phyloP scores from a whole-genome alignment of 441 rosid genomes.

The Populus hybrid region DNA sequence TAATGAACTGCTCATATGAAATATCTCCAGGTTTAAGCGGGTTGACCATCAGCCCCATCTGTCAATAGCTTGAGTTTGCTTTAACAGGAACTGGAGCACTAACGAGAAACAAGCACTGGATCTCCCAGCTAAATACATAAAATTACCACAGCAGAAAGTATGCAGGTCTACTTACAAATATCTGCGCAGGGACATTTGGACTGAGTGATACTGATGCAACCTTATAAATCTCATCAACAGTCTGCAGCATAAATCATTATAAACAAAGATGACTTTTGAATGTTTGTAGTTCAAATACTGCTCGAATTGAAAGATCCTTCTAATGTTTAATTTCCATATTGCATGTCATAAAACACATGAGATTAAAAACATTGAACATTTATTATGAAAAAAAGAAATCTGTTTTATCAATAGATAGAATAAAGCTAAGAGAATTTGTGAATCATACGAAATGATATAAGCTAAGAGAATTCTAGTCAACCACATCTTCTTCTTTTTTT shows the following conservation, averaged over 20 bases:
- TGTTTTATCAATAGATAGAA: not conserved
- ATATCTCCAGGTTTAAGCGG: conserved; percentile 94
- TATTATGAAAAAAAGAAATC: not conserved
- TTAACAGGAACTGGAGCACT: not conserved
- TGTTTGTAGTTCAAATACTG: not conserved
- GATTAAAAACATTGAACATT: not conserved
- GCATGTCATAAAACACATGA: not conserved
- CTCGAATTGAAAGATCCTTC: conserved; percentile 8
- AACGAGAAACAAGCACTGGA: conserved; percentile 5
- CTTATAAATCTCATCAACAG: conserved; percentile 93
- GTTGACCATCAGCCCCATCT: conserved; percentile 98
- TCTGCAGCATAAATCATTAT: conserved; percentile 43
- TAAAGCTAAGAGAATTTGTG: not conserved
- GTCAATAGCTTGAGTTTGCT: conserved; percentile 18
- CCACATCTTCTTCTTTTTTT: not conserved
- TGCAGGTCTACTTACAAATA: conserved; percentile 65
- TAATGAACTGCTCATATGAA: conserved; percentile 67
- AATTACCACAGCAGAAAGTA: conserved; percentile 1
- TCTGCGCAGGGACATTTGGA: conserved; percentile 96
- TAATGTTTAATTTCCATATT: conserved; percentile 5
- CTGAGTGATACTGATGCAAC: conserved; percentile 83
- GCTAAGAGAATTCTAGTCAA: not conserved
- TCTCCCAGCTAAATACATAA: conserved; percentile 3
- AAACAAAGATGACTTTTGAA: conserved; percentile 11
- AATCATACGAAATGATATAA: not conserved